A percentile compares a stretch with the other conserved stretches of the same genome.
Conservation (phyloP, 352 stramenopile genomes). For the Phytopythium oedochilum region DNA sequence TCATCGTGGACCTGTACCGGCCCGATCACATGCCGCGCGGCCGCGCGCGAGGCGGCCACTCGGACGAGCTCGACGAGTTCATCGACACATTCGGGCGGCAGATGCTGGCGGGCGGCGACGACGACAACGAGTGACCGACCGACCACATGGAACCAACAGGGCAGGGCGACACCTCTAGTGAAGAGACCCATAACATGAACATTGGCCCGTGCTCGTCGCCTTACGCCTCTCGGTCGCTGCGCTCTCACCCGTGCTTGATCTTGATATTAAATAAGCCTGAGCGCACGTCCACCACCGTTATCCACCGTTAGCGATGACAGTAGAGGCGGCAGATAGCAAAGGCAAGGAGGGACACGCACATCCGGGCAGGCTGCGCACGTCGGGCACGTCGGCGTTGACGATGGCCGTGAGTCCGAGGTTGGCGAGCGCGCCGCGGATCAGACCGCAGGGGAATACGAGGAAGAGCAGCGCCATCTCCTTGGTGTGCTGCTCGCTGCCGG, state of each 20-base stretch:
- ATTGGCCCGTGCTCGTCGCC: too few species aligned
- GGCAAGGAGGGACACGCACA: conserved; percentile 60
- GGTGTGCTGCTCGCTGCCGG: conserved; percentile 69
- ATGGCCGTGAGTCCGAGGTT: conserved; percentile 94
- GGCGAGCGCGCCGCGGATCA: conserved; percentile 93
- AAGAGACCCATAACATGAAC: not conserved
- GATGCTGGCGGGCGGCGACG: conserved; percentile 16
- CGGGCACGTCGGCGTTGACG: conserved; percentile 93
- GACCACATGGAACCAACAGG: too few species aligned
- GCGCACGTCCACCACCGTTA: conserved; percentile 7
- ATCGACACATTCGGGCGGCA: conserved; percentile 78
- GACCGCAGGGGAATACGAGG: conserved; percentile 93
- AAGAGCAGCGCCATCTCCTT: conserved; percentile 92
- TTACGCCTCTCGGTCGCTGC: not conserved
- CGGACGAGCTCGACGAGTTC: conserved; percentile 87
- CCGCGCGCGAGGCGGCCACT: conserved; percentile 77
- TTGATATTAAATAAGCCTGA: conserved; percentile 92
- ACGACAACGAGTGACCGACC: too few species aligned
- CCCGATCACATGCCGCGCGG: conserved; percentile 75
- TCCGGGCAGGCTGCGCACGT: conserved; percentile 88
- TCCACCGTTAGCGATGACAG: not conserved
- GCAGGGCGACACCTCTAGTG: too few species aligned
- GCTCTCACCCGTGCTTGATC: conserved; percentile 62
- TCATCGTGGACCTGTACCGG: conserved; percentile 88
- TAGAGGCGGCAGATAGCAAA: not conserved